Percentiles rank a stretch among this genome's conserved stretches.
phyloP scores from a whole-genome alignment of 2,329 filamentous ascomycete species.

The Calonectria pauciramosa region DNA sequence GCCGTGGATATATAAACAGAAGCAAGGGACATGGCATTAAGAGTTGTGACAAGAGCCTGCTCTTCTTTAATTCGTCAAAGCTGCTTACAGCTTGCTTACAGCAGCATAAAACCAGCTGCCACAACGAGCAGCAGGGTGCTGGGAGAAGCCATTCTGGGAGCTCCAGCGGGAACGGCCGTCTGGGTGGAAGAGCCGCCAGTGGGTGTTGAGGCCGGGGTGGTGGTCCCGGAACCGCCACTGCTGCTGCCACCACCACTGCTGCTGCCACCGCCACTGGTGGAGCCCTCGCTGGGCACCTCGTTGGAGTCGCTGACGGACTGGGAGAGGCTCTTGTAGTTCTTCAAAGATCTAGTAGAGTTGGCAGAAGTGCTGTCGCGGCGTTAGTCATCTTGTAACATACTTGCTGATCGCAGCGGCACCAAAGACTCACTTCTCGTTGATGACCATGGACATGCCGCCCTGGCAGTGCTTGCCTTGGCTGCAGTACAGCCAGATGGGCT shows the following conservation, averaged over 20 bases:
- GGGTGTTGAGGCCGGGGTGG: constrained; percentile 38
- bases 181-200: constrained; percentile 33
- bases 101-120: constrained; percentile 59
- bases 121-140: constrained; percentile 59
- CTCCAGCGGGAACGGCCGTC: constrained; percentile 35
- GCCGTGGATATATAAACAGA: constrained; percentile 29
- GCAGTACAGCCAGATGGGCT: constrained; percentile 85
- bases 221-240: too few species aligned
- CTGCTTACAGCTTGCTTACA: constrained; percentile 47
- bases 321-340: constrained; percentile 61
- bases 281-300: constrained; percentile 36
- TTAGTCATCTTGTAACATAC: constrained; percentile 4
- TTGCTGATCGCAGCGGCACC: background rate
- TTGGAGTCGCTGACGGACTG: constrained; percentile 46
- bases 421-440: constrained; percentile 77
- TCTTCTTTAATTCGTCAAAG: constrained; percentile 1
- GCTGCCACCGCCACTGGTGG: constrained; percentile 33
- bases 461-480: constrained; percentile 82
- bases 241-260: background rate
- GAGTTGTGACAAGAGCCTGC: constrained; percentile 21
- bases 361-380: constrained; percentile 55
- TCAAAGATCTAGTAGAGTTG: constrained; percentile 67
- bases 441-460: constrained; percentile 80
- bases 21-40: constrained; percentile 42
- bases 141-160: constrained; percentile 55